Evolutionary conservation across 495 filamentous ascomycete species (phyloP).

Genomic region (Thermothielavioides terrestris): DNA sequence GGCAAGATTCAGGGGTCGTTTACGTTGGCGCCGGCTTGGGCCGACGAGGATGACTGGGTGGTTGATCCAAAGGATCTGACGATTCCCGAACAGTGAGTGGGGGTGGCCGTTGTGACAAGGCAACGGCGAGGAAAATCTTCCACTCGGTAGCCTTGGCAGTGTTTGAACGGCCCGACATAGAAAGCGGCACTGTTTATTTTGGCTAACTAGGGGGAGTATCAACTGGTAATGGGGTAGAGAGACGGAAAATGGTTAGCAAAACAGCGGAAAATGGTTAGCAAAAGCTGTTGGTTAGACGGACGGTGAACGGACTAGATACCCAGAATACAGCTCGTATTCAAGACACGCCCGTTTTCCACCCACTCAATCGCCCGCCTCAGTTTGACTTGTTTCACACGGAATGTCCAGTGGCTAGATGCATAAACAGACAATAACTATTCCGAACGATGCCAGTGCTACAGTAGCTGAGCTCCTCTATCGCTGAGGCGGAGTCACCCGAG

Average conservation of each 20-base stretch:
- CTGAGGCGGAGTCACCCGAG: background rate
- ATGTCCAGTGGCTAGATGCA: too few relatives aligned
- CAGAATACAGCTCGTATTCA: background rate
- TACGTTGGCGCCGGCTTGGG: constrained; percentile 46
- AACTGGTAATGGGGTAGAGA: background rate
- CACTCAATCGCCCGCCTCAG: background rate
- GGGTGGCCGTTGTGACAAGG: too few relatives aligned
- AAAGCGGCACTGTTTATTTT: too few relatives aligned
- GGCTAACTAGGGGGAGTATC: too few relatives aligned
- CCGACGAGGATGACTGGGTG: constrained; percentile 39
- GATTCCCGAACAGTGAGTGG: constrained; percentile 10
- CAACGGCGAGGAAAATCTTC: background rate
- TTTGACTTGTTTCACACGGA: too few relatives aligned
- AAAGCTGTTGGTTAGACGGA: background rate
- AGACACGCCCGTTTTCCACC: too few relatives aligned
- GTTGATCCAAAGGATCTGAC: constrained; percentile 21
- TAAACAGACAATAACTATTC: too few relatives aligned
- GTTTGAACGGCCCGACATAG: too few relatives aligned
- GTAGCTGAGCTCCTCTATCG: background rate
- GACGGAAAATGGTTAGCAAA: background rate
- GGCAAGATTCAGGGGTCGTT: constrained; percentile 52
- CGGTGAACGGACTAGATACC: constrained; percentile 7
- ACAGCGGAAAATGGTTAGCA: background rate
- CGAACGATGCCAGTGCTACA: background rate
- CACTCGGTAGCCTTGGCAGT: background rate